Percentiles rank a stretch among this genome's conserved stretches.
phyloP scores from a whole-genome alignment of 192 early-diverging fungal genomes.

The Backusella westeae region DNA sequence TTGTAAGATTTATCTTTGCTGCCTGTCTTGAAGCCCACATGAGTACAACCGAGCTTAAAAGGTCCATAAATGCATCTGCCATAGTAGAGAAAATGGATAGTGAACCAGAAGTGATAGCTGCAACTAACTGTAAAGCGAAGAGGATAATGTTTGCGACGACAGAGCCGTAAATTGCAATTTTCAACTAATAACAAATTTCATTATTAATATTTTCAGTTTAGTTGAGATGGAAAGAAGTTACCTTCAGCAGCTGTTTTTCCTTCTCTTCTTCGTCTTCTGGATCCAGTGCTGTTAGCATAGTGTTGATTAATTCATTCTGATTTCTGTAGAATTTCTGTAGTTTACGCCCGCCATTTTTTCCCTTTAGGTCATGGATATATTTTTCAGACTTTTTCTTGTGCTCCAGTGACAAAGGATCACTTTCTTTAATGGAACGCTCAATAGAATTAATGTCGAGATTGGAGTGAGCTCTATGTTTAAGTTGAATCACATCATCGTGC shows the following conservation, averaged over 20 bases:
- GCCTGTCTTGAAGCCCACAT: slow-evolving; percentile 62
- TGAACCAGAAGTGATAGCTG: slow-evolving; percentile 71
- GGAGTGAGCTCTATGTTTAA: background rate
- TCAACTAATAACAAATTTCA: slow-evolving; percentile 35
- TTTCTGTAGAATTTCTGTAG: slow-evolving; percentile 72
- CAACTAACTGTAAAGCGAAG: slow-evolving; percentile 65
- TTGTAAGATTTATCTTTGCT: slow-evolving; percentile 56
- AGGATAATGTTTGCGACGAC: slow-evolving; percentile 65
- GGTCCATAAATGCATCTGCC: slow-evolving; percentile 82
- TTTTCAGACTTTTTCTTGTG: slow-evolving; percentile 47
- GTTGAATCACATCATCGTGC: background rate
- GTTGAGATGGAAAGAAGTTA: slow-evolving; percentile 5
- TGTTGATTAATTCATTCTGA: slow-evolving; percentile 83
- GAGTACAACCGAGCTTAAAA: slow-evolving; percentile 64
- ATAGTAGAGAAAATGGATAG: slow-evolving; percentile 78
- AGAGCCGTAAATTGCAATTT: slow-evolving; percentile 70
- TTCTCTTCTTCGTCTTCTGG: slow-evolving; percentile 38
- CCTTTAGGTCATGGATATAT: slow-evolving; percentile 43
- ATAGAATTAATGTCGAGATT: background rate
- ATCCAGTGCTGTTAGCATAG: slow-evolving; percentile 58
- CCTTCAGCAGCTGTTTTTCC: slow-evolving; percentile 37
- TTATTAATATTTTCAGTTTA: background rate
- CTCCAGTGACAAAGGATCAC: slow-evolving; percentile 43
- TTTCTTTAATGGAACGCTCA: background rate
- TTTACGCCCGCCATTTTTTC: slow-evolving; percentile 42